Evolutionary conservation across 2,329 filamentous ascomycete species (phyloP).

Genomic region (Escovopsis sp.): DNA sequence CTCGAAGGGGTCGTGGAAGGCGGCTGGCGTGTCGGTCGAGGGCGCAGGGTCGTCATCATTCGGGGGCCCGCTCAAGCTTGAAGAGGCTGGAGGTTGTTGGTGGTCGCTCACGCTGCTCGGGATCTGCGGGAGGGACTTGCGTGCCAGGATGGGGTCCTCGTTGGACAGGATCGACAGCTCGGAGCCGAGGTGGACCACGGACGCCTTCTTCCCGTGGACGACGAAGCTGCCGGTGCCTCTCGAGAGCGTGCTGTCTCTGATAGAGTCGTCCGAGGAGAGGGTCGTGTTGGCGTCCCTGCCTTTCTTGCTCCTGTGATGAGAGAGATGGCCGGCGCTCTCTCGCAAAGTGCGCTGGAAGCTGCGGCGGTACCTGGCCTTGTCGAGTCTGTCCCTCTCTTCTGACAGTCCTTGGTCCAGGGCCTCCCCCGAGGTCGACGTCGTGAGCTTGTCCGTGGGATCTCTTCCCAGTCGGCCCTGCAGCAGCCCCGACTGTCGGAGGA

Average conservation of each 20-base stretch:
- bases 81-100: slow-evolving; percentile 21
- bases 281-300: slow-evolving; percentile 41
- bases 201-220: slow-evolving; percentile 94
- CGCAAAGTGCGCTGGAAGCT: slow-evolving; percentile 82
- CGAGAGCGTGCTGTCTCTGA: slow-evolving; percentile 52
- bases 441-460: slow-evolving; percentile 19
- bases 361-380: slow-evolving; percentile 58
- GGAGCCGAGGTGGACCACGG: slow-evolving; percentile 89
- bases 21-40: slow-evolving; percentile 28
- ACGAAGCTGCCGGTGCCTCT: slow-evolving; percentile 82
- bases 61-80: slow-evolving; percentile 18
- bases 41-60: slow-evolving; percentile 40
- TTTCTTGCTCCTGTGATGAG: slow-evolving; percentile 57
- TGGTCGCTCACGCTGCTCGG: slow-evolving; percentile 13
- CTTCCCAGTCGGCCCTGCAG: slow-evolving; percentile 26
- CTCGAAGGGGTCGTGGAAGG: slow-evolving; percentile 26
- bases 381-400: slow-evolving; percentile 32
- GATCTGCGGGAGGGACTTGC: slow-evolving; percentile 34
- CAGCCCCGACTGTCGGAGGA: slow-evolving; percentile 53
- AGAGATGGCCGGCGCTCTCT: slow-evolving; percentile 55
- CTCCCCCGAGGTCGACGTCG: slow-evolving; percentile 19
- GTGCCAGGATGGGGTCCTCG: slow-evolving; percentile 55
- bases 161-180: slow-evolving; percentile 67
- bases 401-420: slow-evolving; percentile 18
- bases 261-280: slow-evolving; percentile 20